A percentile compares a stretch with the other conserved stretches of the same genome.
Conservation (phyloP, 345 rosid species). For the Salix caprea region DNA sequence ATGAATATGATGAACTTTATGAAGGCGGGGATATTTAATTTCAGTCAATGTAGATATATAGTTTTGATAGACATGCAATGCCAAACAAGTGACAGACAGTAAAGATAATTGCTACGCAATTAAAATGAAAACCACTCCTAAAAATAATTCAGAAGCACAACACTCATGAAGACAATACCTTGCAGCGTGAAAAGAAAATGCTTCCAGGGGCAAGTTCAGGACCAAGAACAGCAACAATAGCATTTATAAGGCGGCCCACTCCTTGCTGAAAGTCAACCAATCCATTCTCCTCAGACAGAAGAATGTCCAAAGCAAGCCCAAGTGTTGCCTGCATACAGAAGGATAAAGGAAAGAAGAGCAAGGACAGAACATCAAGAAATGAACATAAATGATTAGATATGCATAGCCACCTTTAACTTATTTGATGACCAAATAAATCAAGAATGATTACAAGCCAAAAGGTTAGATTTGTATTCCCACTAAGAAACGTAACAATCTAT, state of each 20-base stretch:
- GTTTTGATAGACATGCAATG: too few species aligned
- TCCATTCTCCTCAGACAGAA: constrained; percentile 89
- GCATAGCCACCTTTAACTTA: too few species aligned
- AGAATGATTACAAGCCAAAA: too few species aligned
- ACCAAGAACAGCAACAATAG: constrained; percentile 95
- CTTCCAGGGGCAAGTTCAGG: constrained; percentile 98
- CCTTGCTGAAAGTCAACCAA: constrained; percentile 86
- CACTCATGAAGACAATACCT: constrained; percentile 36
- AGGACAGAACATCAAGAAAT: constrained; percentile 1
- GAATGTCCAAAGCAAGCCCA: constrained; percentile 88
- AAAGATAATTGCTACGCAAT: background rate
- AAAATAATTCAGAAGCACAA: constrained; percentile 10
- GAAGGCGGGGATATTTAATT: background rate
- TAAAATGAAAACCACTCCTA: background rate
- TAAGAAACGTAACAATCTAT: too few species aligned
- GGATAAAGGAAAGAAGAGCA: background rate
- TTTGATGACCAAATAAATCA: too few species aligned
- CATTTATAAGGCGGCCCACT: constrained; percentile 93
- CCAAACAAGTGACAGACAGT: background rate
- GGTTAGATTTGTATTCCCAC: too few species aligned
- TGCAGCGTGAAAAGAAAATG: constrained; percentile 96
- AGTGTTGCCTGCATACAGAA: constrained; percentile 59
- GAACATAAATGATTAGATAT: background rate
- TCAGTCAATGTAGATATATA: background rate
- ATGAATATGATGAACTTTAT: background rate